Base-by-base conservation (phyloP, 1,139 yeast species). In the Lizanozyma gosingica region DNA sequence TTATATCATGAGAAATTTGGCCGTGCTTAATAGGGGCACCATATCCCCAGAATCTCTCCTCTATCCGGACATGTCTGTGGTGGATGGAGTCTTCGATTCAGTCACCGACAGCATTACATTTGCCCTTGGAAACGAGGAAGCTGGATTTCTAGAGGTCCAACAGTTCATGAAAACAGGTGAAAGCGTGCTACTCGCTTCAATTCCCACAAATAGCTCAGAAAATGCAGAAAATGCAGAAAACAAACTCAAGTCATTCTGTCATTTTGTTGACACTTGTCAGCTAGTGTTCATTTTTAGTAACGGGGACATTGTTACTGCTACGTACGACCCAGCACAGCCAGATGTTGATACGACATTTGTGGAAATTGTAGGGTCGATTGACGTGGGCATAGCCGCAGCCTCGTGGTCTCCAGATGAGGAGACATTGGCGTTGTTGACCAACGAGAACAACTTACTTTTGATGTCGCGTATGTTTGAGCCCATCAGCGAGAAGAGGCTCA, bases 331-430 rank as follows among this genome's bases (percentile, higher is more conserved):
- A 14, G 47, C 57, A 2, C 53, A 55, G 2, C 67, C 76, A 1
- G 80, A 81, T 52, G 67, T 70, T 37, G 77, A 75, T 38, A 60
- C 72, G 17, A 72, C 85, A 1, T 48, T 70, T 2, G 78, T 81
- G 27, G 87, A 81, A 54, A 81, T 90, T 42, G 92, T 84, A 4
- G 97, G 97, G 0, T 74, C 90, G 17, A 80, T 92, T 29, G 97
- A 88, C 52, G 76, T 71, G 35, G 94, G 92, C 0, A 65, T 90
- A 14, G 56, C 62, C 34, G 81, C 87, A 16, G 94, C 96, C 1
- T 55, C 64, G 36, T 94, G 98, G 98, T 83, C 95, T 6, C 82
- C 84, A 3, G 97, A 92, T 56, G 96, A 90, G 53, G 97, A 92
- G 55, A 76, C 88, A 1, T 64, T 92, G 44, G 78, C 82, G 1